Evolutionary conservation across 176 grass and related monocot species (phyloP), one percentile per base, ranked within the genome.

Genomic region (Aegilops bicornis): DNA sequence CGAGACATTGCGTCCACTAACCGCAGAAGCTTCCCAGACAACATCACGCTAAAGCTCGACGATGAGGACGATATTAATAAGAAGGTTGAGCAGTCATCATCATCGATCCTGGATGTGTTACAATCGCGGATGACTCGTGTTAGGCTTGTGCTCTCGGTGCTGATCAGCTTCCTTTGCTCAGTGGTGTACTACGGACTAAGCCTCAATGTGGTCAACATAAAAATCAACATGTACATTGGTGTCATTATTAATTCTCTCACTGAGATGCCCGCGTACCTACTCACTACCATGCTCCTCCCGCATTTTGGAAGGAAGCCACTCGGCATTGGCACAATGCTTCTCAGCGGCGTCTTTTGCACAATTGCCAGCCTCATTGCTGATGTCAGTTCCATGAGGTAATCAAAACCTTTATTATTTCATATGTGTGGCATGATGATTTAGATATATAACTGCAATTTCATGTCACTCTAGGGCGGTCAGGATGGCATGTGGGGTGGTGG

Each of bases 161-260:
- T 88, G 27, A 20, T 88, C 14, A 88, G 90, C 73, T 73, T 89
- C 6, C 19, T 90, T 4, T 43, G 39, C n/a, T 42, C 70, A 6
- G 70, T 45, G 1, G 70, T 73, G 2, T 73, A 73, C 22, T 73
- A 45, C 82, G 7, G 88, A 10, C 88, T 98, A 30, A 98, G 84
- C 81, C 93, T 95, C 62, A 98, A 98, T 30, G 96, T 98, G 1
- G 96, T 98, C n/a, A 98, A 98, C 79, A 86, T 98, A 23, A 95
- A 95, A 76, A 91, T 88, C 69, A 89, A 98, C 86, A 75, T 98
- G 22, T 98, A 98, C 32, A 30, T 90, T 64, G 89, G 82, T 17
- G 96, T 98, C 13, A 22, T 91, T 15, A 23, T 82, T 22, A 98
- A 98, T 82, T 81, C 93, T 23, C 19, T 94, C 27, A 84, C 93